Conservation (phyloP, 169 alveolate genomes). For the Eimeria falciformis region DNA sequence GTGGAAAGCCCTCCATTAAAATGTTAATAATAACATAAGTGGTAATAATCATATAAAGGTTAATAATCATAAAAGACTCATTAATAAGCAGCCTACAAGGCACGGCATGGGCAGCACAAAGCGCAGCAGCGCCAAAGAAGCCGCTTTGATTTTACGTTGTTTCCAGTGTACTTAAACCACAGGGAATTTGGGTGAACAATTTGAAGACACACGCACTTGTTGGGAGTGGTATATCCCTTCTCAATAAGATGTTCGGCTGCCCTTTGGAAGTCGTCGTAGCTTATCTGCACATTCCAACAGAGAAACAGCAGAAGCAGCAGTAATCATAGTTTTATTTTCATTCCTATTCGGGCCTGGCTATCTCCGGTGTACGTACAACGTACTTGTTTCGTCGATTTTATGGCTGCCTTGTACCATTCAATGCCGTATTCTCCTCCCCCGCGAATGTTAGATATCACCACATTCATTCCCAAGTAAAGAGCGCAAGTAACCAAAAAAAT, state of each 20-base stretch:
- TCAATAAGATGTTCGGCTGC: slow-evolving; percentile 63
- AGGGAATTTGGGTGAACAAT: not conserved
- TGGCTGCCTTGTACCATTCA: slow-evolving; percentile 60
- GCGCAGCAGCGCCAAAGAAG: too few relatives aligned
- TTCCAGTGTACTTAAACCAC: not conserved
- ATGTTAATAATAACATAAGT: too few relatives aligned
- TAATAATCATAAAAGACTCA: not conserved
- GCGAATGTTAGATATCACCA: slow-evolving; percentile 69
- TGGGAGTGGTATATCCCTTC: slow-evolving; percentile 34
- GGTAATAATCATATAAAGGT: too few relatives aligned
- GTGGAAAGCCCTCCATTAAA: too few relatives aligned
- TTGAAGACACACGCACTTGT: not conserved
- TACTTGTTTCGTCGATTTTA: slow-evolving; percentile 57
- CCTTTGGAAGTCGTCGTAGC: slow-evolving; percentile 72
- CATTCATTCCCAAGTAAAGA: slow-evolving; percentile 32
- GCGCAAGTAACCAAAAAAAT: slow-evolving; percentile 6
- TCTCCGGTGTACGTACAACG: not conserved
- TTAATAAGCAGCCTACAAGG: not conserved
- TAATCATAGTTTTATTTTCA: not conserved
- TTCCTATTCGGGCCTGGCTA: not conserved
- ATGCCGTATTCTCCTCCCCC: slow-evolving; percentile 75
- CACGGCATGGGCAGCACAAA: too few relatives aligned
- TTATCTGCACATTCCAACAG: slow-evolving; percentile 21
- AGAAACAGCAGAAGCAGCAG: not conserved
- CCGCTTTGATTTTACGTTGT: too few relatives aligned